Conservation (phyloP, 2,329 filamentous ascomycete genomes). For the Ophiobolus disseminans region DNA sequence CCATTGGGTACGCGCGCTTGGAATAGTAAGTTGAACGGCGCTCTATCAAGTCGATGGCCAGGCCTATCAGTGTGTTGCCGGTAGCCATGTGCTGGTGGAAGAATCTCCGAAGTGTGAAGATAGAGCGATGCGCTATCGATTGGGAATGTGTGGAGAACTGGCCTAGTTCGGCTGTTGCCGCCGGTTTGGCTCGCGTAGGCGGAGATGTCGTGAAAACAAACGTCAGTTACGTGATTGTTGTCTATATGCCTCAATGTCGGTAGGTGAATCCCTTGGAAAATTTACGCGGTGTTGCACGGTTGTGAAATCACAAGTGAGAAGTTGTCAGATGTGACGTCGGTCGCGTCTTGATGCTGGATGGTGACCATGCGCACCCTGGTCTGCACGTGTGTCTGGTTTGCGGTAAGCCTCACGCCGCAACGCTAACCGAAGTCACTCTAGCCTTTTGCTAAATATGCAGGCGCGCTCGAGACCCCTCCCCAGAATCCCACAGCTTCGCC, state of each 20-base stretch:
- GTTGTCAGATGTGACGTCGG: too few species aligned
- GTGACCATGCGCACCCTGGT: too few species aligned
- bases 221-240: background rate
- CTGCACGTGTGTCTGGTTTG: too few species aligned
- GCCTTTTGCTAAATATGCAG: background rate
- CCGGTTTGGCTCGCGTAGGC: background rate
- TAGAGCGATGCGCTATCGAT: background rate
- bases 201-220: background rate
- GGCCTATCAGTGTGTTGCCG: background rate
- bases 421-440: background rate
- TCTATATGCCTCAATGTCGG: background rate
- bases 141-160: background rate
- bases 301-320: background rate
- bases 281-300: background rate
- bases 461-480: background rate
- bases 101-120: background rate
- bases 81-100: background rate
- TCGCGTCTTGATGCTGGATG: too few species aligned
- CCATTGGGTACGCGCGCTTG: too few species aligned
- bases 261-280: background rate
- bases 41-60: too few species aligned
- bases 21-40: too few species aligned
- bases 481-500: background rate
- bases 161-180: background rate
- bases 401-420: background rate